These are phyloP conservation scores for Actinomortierella ambigua DNA, from an alignment of 371 early-diverging fungal species.

Conservation along the genomic window DNA sequence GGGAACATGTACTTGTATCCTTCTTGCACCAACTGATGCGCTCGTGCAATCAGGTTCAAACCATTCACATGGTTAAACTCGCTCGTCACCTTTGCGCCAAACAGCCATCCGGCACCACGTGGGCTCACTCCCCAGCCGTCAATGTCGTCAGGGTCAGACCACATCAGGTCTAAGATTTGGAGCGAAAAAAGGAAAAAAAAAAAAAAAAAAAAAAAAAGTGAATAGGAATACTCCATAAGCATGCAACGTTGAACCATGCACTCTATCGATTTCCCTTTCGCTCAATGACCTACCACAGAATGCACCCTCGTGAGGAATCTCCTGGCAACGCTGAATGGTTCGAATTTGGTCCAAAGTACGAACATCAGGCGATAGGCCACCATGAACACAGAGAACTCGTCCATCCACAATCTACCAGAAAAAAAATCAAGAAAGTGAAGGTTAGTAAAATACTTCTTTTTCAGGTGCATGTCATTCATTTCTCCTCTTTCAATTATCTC, in stretches of 20 bases:
- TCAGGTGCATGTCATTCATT: background rate
- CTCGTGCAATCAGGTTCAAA: slow-evolving; percentile 92
- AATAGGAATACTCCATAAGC: background rate
- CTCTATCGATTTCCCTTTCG: too few relatives aligned
- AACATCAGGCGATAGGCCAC: slow-evolving; percentile 98
- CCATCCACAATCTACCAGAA: slow-evolving; percentile 80
- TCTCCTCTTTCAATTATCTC: too few relatives aligned
- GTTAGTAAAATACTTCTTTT: background rate
- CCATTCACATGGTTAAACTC: slow-evolving; percentile 98
- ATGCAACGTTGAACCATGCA: too few relatives aligned
- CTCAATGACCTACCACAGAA: slow-evolving; percentile 77
- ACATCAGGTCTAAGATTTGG: slow-evolving; percentile 82
- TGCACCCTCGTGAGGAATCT: slow-evolving; percentile 99
- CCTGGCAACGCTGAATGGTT: slow-evolving; percentile 96
- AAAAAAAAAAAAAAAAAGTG: slow-evolving; percentile 7
- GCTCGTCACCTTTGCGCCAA: slow-evolving; percentile 96
- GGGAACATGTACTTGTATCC: slow-evolving; percentile 98
- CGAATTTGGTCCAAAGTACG: slow-evolving; percentile 97
- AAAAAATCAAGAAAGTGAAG: slow-evolving; percentile 10
- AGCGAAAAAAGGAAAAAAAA: slow-evolving; percentile 1
- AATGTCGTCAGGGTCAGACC: slow-evolving; percentile 99
- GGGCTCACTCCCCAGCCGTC: slow-evolving; percentile 98
- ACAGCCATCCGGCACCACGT: slow-evolving; percentile 98
- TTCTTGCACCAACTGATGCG: slow-evolving; percentile 98
- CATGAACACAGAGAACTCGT: slow-evolving; percentile 97